Evolutionary conservation across 139 green algal species (phyloP).

Genomic region (Gonium pectorale): DNA sequence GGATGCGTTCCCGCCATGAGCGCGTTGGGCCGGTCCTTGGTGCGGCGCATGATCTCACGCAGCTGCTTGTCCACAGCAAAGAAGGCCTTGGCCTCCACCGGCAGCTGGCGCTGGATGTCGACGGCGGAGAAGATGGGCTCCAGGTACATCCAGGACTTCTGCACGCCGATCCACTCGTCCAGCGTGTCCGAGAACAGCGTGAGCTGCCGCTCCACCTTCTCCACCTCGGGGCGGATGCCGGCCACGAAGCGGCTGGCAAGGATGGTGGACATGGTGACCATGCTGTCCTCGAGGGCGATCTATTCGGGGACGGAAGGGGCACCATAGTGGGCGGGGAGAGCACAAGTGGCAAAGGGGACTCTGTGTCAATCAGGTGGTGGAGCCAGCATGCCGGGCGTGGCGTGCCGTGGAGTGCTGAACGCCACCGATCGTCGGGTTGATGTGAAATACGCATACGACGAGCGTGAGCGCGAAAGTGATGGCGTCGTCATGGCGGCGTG

Average conservation of each 20-base stretch:
- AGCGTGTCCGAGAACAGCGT: slow-evolving; percentile 78
- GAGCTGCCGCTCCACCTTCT: slow-evolving; percentile 82
- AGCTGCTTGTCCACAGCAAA: slow-evolving; percentile 83
- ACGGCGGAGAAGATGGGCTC: slow-evolving; percentile 87
- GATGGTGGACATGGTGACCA: slow-evolving; percentile 91
- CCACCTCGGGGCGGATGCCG: slow-evolving; percentile 82
- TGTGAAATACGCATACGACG: too few relatives aligned
- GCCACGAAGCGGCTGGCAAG: slow-evolving; percentile 79
- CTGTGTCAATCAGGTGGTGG: too few relatives aligned
- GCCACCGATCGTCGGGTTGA: too few relatives aligned
- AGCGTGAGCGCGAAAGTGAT: too few relatives aligned
- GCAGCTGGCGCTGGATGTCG: slow-evolving; percentile 91
- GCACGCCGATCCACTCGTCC: slow-evolving; percentile 78
- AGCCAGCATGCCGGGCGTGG: too few relatives aligned
- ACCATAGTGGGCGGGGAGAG: background rate
- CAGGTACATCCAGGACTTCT: slow-evolving; percentile 93
- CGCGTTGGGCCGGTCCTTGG: slow-evolving; percentile 82
- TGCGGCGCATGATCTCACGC: slow-evolving; percentile 85
- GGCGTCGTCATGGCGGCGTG: too few relatives aligned
- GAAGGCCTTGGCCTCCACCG: slow-evolving; percentile 82
- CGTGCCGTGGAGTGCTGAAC: too few relatives aligned
- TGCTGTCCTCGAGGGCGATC: slow-evolving; percentile 84
- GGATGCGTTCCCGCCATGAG: slow-evolving; percentile 59
- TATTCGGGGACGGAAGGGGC: slow-evolving; percentile 11
- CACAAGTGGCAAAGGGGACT: background rate